These are phyloP conservation scores for Candida vaughaniae DNA, from an alignment of 805 yeast species.

Conservation along the genomic window DNA sequence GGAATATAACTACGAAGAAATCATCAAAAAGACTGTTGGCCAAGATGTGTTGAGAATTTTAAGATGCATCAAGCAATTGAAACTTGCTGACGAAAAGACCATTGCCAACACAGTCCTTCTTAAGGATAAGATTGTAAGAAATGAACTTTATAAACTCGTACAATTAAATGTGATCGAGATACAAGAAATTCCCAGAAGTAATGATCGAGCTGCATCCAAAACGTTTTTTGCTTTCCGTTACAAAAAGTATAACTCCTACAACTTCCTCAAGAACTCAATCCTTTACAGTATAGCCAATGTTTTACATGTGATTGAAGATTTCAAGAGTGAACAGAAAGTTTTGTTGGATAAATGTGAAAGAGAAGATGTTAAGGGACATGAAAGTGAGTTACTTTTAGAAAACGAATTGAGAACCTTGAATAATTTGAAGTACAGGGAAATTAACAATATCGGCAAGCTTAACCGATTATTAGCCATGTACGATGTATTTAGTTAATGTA, in stretches of 20 bases:
- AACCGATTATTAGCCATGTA: conserved; percentile 55
- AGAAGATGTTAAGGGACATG: conserved; percentile 86
- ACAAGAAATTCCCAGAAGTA: conserved; percentile 91
- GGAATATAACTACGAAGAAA: conserved; percentile 52
- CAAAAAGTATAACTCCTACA: conserved; percentile 38
- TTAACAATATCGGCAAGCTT: conserved; percentile 52
- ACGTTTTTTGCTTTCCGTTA: conserved; percentile 81
- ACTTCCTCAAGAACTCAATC: conserved; percentile 39
- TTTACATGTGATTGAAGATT: conserved; percentile 47
- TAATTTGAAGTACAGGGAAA: conserved; percentile 56
- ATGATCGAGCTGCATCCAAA: conserved; percentile 87
- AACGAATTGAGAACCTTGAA: conserved; percentile 74
- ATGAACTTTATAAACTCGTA: conserved; percentile 63
- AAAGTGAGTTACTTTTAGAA: conserved; percentile 68
- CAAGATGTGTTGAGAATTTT: conserved; percentile 67
- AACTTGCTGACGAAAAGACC: conserved; percentile 80
- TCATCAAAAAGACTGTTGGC: conserved; percentile 63
- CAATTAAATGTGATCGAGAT: conserved; percentile 74
- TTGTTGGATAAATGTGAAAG: conserved; percentile 79
- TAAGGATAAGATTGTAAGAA: conserved; percentile 74
- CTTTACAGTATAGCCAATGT: conserved; percentile 53
- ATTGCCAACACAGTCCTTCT: conserved; percentile 73
- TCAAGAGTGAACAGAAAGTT: conserved; percentile 61
- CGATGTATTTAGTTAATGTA: conserved; percentile 18
- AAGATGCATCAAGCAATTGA: conserved; percentile 69